Conservation (phyloP, 371 early-diverging fungal genomes). For the Mortierella sp. region DNA sequence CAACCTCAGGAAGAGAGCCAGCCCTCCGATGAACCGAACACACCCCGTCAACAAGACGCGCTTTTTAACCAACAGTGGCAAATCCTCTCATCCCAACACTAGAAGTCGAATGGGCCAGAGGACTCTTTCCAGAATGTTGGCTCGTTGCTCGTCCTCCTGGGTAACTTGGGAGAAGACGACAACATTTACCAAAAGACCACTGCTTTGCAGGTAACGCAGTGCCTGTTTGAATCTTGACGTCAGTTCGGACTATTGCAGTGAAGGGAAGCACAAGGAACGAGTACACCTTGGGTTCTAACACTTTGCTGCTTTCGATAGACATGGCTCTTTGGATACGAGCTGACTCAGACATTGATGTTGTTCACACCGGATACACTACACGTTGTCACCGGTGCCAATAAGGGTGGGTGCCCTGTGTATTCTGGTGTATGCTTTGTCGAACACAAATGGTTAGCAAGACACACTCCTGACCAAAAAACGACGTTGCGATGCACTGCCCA, state of each 20-base stretch:
- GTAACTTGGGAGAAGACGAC: slow-evolving; percentile 70
- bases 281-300: no score
- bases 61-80: neutral
- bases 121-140: slow-evolving; percentile 68
- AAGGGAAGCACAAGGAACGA: no score
- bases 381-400: slow-evolving; percentile 77
- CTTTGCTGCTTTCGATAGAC: slow-evolving; percentile 61
- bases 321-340: slow-evolving; percentile 96
- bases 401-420: slow-evolving; percentile 25
- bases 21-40: no score
- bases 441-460: no score
- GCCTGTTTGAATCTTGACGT: neutral
- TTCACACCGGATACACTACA: slow-evolving; percentile 81
- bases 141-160: slow-evolving; percentile 70
- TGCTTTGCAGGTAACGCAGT: slow-evolving; percentile 63
- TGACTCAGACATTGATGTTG: slow-evolving; percentile 87
- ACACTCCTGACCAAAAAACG: no score
- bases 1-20: no score
- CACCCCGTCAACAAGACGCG: slow-evolving; percentile 3
- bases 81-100: neutral
- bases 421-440: no score
- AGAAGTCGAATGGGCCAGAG: slow-evolving; percentile 53
- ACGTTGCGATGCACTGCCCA: no score
- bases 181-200: slow-evolving; percentile 77
- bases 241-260: neutral